Conservation (phyloP, 1,284 basidiomycete species). For the Pascua guehoae region DNA sequence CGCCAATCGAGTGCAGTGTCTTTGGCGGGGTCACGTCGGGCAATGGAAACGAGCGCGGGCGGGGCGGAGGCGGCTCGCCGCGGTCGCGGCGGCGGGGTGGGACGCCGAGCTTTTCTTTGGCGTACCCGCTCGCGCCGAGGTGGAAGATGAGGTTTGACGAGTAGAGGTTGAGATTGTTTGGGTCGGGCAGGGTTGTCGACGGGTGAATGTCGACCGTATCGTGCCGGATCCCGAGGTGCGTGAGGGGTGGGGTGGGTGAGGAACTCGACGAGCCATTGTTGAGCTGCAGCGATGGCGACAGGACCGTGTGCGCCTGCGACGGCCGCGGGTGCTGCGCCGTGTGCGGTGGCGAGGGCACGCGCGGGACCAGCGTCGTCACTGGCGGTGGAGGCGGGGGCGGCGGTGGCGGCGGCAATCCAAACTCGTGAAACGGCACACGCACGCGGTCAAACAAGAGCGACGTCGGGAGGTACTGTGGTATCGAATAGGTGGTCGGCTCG, state of each 20-base stretch:
- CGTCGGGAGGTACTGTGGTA: conserved; percentile 7
- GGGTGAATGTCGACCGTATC: conserved; percentile 5
- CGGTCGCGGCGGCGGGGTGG: conserved; percentile 12
- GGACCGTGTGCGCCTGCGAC: conserved; percentile 20
- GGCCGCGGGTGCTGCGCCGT: conserved; percentile 19
- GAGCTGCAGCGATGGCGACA: conserved; percentile 18
- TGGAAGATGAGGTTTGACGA: conserved; percentile 39
- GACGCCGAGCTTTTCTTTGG: conserved; percentile 33
- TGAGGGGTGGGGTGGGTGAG: conserved; percentile 5
- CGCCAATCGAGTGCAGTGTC: conserved; percentile 20
- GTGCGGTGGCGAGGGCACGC: conserved; percentile 18
- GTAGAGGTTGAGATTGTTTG: conserved; percentile 23
- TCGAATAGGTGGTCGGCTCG: background rate
- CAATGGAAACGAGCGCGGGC: conserved; percentile 35
- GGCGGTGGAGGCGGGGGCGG: conserved; percentile 22
- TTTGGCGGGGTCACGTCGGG: conserved; percentile 32
- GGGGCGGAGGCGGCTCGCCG: conserved; percentile 27
- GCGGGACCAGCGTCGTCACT: conserved; percentile 9
- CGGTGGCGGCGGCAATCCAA: background rate
- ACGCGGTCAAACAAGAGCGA: conserved; percentile 13
- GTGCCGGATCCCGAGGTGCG: conserved; percentile 10
- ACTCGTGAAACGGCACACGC: conserved; percentile 6
- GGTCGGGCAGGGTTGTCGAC: conserved; percentile 9
- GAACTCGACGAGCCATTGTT: conserved; percentile 3
- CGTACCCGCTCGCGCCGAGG: conserved; percentile 34